Evolutionary conservation across 225 moss, liverwort and hornwort genomes (phyloP).

Genomic region (Marchantia paleacea): DNA sequence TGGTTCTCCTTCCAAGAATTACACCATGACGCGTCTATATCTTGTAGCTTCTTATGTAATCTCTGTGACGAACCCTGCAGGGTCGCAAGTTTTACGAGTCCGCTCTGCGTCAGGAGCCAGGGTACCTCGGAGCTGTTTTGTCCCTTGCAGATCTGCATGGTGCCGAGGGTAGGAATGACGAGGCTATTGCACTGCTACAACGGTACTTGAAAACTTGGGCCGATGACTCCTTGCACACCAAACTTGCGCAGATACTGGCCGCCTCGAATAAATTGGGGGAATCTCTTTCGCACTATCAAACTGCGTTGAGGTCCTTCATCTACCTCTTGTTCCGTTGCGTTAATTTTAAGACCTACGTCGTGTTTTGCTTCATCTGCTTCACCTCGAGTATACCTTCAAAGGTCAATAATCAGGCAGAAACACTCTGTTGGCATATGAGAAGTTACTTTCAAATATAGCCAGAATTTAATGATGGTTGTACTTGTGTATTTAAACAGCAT

Average conservation of each 20-base stretch:
- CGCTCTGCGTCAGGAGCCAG: constrained; percentile 79
- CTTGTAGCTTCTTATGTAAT: background rate
- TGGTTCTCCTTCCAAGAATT: background rate
- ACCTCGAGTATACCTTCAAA: background rate
- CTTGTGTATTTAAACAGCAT: constrained; percentile 44
- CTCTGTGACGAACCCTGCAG: constrained; percentile 31
- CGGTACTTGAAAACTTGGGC: constrained; percentile 80
- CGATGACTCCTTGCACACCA: constrained; percentile 86
- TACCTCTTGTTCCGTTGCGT: background rate
- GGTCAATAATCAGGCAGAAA: background rate
- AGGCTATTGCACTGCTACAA: constrained; percentile 67
- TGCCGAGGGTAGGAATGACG: constrained; percentile 73
- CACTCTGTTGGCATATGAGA: background rate
- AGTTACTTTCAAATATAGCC: background rate
- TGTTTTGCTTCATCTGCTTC: background rate
- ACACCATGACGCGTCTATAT: background rate
- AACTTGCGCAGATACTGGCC: constrained; percentile 81
- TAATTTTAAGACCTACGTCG: background rate
- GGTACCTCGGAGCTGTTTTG: constrained; percentile 81
- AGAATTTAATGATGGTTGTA: background rate
- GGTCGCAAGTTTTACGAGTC: constrained; percentile 94
- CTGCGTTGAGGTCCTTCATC: constrained; percentile 66
- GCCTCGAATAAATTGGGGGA: constrained; percentile 72
- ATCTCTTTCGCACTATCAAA: constrained; percentile 84
- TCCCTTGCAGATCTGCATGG: constrained; percentile 79